A percentile compares a stretch with the other conserved stretches of the same genome.
These are phyloP conservation scores for Trichosporon sp. DNA, from an alignment of 1,284 basidiomycete genomes.

Conservation along the genomic window DNA sequence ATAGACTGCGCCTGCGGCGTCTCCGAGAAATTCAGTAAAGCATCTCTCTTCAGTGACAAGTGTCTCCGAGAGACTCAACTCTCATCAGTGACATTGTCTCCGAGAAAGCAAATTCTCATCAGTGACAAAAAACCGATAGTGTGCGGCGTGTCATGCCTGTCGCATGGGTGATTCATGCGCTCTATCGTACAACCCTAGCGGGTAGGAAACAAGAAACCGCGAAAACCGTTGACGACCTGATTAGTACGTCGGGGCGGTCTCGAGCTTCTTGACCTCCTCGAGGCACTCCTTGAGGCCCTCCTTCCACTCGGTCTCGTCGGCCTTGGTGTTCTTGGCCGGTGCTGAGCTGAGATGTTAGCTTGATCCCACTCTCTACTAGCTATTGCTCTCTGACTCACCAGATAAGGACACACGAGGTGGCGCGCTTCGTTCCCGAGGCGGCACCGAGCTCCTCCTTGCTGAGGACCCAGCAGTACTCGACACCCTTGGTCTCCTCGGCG, in stretches of 20 bases:
- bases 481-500: conserved; percentile 82
- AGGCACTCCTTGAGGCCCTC: conserved; percentile 71
- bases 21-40: no score
- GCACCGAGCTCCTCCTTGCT: conserved; percentile 84
- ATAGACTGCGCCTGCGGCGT: no score
- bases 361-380: not conserved
- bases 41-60: no score
- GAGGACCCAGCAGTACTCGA: conserved; percentile 76
- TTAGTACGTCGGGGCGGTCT: conserved; percentile 33
- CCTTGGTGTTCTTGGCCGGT: conserved; percentile 58
- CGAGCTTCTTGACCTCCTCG: conserved; percentile 78
- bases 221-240: not conserved
- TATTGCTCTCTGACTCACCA: conserved; percentile 44
- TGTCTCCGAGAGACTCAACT: no score
- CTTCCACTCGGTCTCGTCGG: conserved; percentile 66
- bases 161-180: conserved; percentile 26
- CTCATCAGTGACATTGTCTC: no score
- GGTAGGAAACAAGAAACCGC: not conserved
- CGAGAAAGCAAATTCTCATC: no score
- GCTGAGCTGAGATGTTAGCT: conserved; percentile 40
- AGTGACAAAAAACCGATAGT: no score
- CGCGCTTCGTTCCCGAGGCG: conserved; percentile 94
- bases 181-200: conserved; percentile 31
- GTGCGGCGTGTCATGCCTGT: not conserved
- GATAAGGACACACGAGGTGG: conserved; percentile 96